These are phyloP conservation scores for Hericium erinaceus DNA, from an alignment of 768 basidiomycete species.

Conservation along the genomic window DNA sequence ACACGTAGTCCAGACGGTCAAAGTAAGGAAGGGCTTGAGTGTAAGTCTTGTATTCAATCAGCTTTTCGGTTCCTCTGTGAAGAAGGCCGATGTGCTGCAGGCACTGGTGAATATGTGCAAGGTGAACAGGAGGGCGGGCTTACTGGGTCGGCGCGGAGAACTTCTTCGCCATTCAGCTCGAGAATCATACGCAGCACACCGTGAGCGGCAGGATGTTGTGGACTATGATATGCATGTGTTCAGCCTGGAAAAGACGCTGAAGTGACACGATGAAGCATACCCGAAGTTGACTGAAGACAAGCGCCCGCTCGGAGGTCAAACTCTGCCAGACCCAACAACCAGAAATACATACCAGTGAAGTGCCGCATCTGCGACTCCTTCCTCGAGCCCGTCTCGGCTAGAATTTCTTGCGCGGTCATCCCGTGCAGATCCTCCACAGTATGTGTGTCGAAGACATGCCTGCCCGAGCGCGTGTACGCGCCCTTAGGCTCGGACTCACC, in stretches of 20 bases:
- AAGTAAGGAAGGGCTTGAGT: conserved; percentile 97
- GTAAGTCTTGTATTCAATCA: conserved; percentile 98
- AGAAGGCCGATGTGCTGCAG: conserved; percentile 85
- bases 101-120: conserved; percentile 3
- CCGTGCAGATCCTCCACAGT: conserved; percentile 81
- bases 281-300: conserved; percentile 78
- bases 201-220: conserved; percentile 98
- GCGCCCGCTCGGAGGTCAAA: not conserved
- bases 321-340: not conserved
- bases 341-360: conserved; percentile 63
- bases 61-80: conserved; percentile 96
- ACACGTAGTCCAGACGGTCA: conserved; percentile 97
- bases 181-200: conserved; percentile 96
- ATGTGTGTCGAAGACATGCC: conserved; percentile 55
- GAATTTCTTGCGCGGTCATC: conserved; percentile 68
- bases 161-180: conserved; percentile 95
- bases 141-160: conserved; percentile 78
- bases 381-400: conserved; percentile 62
- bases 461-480: conserved; percentile 25
- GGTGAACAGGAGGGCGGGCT: not conserved
- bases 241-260: not conserved
- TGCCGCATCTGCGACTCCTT: conserved; percentile 81
- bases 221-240: conserved; percentile 34
- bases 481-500: conserved; percentile 13
- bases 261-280: conserved; percentile 25